phyloP scores from a whole-genome alignment of 2,329 filamentous ascomycete species.

The Trichoderma sp. region DNA sequence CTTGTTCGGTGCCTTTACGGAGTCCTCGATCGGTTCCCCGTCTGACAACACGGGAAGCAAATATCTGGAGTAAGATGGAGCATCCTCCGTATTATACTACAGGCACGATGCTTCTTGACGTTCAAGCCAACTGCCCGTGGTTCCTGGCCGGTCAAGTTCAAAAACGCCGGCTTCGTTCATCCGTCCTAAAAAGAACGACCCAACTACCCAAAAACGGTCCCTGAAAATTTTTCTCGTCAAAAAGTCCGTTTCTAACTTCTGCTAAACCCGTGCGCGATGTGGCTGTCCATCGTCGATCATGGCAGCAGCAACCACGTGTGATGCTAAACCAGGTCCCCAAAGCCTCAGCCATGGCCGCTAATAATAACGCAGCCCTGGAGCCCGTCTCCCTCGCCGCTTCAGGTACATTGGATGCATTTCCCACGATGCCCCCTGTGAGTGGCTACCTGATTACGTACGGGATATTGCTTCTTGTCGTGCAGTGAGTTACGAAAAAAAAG shows the following conservation, averaged over 20 bases:
- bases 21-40: background rate
- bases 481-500: background rate
- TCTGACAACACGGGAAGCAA: constrained; percentile 14
- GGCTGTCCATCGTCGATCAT: constrained; percentile 14
- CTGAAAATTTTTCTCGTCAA: background rate
- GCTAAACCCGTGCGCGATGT: constrained; percentile 11
- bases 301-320: constrained; percentile 20
- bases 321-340: constrained; percentile 11
- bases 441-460: constrained; percentile 16
- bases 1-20: constrained; percentile 20
- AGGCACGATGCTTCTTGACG: background rate
- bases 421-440: background rate
- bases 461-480: background rate
- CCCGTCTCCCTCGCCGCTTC: background rate
- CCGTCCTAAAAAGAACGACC: too few relatives aligned
- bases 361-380: background rate
- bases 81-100: background rate
- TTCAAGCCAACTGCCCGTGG: background rate
- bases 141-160: too few relatives aligned
- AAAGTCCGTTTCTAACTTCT: too few relatives aligned
- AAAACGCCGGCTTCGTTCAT: too few relatives aligned
- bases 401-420: background rate
- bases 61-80: constrained; percentile 12
- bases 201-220: background rate
- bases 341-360: constrained; percentile 17